Evolutionary conservation across 2,329 filamentous ascomycete species (phyloP).

Genomic region (Alternaria viburni): DNA sequence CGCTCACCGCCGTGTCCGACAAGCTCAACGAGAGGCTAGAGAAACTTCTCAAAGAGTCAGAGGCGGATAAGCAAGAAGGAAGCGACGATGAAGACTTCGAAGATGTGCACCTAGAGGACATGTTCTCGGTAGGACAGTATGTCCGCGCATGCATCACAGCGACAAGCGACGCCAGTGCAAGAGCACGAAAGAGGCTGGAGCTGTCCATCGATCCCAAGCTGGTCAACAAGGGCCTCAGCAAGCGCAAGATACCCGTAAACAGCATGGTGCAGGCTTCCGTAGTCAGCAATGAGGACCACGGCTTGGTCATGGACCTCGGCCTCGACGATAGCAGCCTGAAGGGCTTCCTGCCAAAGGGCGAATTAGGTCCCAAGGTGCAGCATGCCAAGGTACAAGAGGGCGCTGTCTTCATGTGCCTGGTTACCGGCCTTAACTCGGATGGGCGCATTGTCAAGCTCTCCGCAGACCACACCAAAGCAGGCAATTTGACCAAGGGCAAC

Average conservation of each 20-base stretch:
- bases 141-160: constrained; percentile 83
- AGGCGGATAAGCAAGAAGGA: constrained; percentile 63
- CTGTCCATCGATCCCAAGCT: constrained; percentile 81
- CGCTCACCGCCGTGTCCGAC: constrained; percentile 90
- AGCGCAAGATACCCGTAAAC: constrained; percentile 76
- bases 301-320: constrained; percentile 90
- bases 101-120: constrained; percentile 72
- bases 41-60: constrained; percentile 66
- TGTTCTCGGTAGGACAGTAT: constrained; percentile 88
- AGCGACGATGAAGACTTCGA: constrained; percentile 56
- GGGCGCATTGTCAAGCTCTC: constrained; percentile 89
- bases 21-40: constrained; percentile 78
- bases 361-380: constrained; percentile 71
- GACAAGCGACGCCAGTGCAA: constrained; percentile 71
- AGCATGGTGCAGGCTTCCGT: constrained; percentile 86
- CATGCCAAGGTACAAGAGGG: constrained; percentile 78
- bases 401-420: constrained; percentile 81
- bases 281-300: constrained; percentile 92
- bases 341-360: constrained; percentile 85
- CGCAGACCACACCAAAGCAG: constrained; percentile 72
- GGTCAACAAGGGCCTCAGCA: constrained; percentile 76
- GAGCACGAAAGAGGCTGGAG: constrained; percentile 81
- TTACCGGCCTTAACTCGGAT: constrained; percentile 75
- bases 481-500: constrained; percentile 69
- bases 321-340: constrained; percentile 70